phyloP scores from a whole-genome alignment of 371 early-diverging fungal genomes.

The Cokeromyces recurvatus region DNA sequence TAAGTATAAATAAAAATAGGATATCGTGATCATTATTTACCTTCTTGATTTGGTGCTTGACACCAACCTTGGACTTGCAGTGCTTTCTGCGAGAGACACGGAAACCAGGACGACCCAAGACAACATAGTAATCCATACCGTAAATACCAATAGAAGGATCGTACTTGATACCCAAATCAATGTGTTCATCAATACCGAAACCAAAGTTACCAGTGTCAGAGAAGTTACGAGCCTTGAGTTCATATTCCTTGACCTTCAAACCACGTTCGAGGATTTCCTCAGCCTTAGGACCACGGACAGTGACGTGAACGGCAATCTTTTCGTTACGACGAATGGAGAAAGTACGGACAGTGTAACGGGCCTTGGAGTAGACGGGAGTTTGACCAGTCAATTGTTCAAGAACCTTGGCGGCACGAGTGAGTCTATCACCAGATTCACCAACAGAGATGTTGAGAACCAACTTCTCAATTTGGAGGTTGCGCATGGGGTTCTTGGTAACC shows the following conservation, averaged over 20 bases:
- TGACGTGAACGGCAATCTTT: slow-evolving; percentile 99
- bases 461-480: slow-evolving; percentile 98
- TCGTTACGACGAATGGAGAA: slow-evolving; percentile 99
- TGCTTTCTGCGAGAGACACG: slow-evolving; percentile 97
- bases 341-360: slow-evolving; percentile 99
- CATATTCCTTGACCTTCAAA: slow-evolving; percentile 99
- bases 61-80: slow-evolving; percentile 83
- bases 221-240: slow-evolving; percentile 95
- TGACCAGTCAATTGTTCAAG: slow-evolving; percentile 99
- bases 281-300: slow-evolving; percentile 89
- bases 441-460: slow-evolving; percentile 99
- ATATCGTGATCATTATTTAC: too few species aligned
- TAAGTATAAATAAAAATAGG: too few species aligned
- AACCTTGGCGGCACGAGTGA: slow-evolving; percentile 99
- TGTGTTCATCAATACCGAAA: slow-evolving; percentile 99
- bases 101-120: slow-evolving; percentile 97
- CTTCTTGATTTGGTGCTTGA: slow-evolving; percentile 92
- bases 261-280: slow-evolving; percentile 98
- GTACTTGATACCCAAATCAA: slow-evolving; percentile 99
- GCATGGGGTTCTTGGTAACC: slow-evolving; percentile 86
- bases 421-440: slow-evolving; percentile 98
- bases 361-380: slow-evolving; percentile 99
- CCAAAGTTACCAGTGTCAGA: slow-evolving; percentile 99
- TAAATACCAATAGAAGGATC: slow-evolving; percentile 99
- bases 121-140: slow-evolving; percentile 98